Evolutionary conservation across 495 filamentous ascomycete species (phyloP).

Genomic region (Penicillium crystallinum): DNA sequence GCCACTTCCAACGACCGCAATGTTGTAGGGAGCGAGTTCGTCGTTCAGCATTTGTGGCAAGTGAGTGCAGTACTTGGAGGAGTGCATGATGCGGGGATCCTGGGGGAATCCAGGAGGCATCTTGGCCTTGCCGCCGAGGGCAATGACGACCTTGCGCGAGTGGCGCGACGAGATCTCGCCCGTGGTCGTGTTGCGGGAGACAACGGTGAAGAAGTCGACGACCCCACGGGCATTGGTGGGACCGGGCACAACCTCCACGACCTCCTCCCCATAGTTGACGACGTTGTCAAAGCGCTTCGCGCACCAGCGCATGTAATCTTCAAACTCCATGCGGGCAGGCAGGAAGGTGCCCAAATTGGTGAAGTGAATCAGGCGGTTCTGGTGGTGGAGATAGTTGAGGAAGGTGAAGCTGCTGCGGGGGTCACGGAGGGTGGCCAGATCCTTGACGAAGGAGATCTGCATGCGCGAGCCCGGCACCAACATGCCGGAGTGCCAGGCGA

Average conservation of each 20-base stretch:
- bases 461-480: constrained; percentile 87
- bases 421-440: constrained; percentile 82
- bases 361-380: constrained; percentile 77
- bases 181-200: constrained; percentile 47
- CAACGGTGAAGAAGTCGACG: constrained; percentile 51
- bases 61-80: constrained; percentile 72
- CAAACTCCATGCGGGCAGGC: constrained; percentile 81
- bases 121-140: constrained; percentile 73
- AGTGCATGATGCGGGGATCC: constrained; percentile 73
- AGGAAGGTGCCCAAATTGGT: constrained; percentile 86
- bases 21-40: constrained; percentile 51
- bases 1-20: constrained; percentile 82
- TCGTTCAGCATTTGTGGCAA: constrained; percentile 58
- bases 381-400: constrained; percentile 81
- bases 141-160: constrained; percentile 80
- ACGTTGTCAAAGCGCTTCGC: constrained; percentile 72
- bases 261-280: constrained; percentile 75
- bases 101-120: constrained; percentile 65
- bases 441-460: constrained; percentile 98
- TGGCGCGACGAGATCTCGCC: constrained; percentile 48
- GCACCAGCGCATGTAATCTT: constrained; percentile 94
- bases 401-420: constrained; percentile 92
- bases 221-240: constrained; percentile 29
- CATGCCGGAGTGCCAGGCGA: constrained; percentile 95
- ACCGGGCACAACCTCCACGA: constrained; percentile 49